A percentile compares a stretch with the other conserved stretches of the same genome.
phyloP scores from a whole-genome alignment of 2,329 filamentous ascomycete species.

The Calonectria multiphialidica region DNA sequence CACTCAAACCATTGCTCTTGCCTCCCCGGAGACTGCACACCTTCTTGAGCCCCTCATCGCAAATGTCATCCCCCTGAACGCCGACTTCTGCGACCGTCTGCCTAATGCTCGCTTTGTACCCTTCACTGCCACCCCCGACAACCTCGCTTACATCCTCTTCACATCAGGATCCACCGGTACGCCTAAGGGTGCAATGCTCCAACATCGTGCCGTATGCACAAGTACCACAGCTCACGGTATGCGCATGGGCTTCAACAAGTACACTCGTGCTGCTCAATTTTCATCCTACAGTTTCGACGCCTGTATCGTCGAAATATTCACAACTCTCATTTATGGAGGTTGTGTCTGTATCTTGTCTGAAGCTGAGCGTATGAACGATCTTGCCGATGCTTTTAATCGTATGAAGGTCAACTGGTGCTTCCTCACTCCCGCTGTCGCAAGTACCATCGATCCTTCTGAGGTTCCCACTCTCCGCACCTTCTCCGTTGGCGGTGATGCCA shows the following conservation, averaged over 20 bases:
- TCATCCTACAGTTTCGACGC: conserved; percentile 40
- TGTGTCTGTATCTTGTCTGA: conserved; percentile 40
- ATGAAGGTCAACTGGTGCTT: conserved; percentile 29
- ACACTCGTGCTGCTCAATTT: conserved; percentile 30
- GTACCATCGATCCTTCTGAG: neutral
- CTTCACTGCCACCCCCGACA: neutral
- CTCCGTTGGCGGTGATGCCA: neutral
- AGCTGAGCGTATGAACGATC: conserved; percentile 27
- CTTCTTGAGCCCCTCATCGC: neutral
- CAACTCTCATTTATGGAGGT: conserved; percentile 33
- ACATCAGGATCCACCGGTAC: conserved; percentile 32
- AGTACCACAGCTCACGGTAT: conserved; percentile 9
- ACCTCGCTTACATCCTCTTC: conserved; percentile 22
- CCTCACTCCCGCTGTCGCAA: conserved; percentile 17
- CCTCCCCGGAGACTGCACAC: neutral
- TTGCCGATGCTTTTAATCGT: conserved; percentile 28
- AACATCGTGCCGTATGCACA: conserved; percentile 21
- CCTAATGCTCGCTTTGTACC: neutral
- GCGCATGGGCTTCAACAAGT: neutral
- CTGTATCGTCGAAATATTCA: conserved; percentile 33
- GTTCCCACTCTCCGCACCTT: neutral
- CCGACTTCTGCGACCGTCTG: neutral
- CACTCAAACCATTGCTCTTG: neutral
- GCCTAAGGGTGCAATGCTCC: conserved; percentile 27
- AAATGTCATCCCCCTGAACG: neutral